Evolutionary conservation across 225 moss, liverwort and hornwort species (phyloP).

Genomic region (Asterella californica): DNA sequence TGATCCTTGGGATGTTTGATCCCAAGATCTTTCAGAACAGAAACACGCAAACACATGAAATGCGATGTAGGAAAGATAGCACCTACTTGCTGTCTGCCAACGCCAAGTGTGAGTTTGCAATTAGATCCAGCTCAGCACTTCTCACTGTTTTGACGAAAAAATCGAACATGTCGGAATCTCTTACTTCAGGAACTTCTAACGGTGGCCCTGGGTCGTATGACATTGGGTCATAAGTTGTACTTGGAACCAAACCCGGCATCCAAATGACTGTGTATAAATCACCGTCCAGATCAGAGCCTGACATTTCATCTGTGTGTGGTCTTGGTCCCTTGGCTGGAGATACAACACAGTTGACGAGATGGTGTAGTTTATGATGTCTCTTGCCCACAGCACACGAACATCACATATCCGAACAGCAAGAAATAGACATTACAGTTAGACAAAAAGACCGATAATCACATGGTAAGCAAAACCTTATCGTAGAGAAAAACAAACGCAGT

Average conservation of each 20-base stretch:
- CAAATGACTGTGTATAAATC: constrained; percentile 70
- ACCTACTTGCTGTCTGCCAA: constrained; percentile 61
- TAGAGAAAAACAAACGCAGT: neutral
- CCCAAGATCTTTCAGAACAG: too few relatives aligned
- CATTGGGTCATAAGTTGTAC: constrained; percentile 48
- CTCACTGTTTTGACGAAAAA: constrained; percentile 58
- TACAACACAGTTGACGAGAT: too few relatives aligned
- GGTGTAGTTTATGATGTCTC: too few relatives aligned
- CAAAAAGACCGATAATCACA: neutral
- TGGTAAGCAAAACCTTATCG: neutral
- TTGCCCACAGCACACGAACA: too few relatives aligned
- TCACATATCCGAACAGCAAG: too few relatives aligned
- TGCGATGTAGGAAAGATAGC: too few relatives aligned
- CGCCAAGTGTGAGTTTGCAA: constrained; percentile 66
- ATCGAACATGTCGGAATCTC: constrained; percentile 37
- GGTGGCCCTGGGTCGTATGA: constrained; percentile 42
- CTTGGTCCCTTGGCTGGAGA: constrained; percentile 62
- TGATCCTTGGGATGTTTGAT: too few relatives aligned
- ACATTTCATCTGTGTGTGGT: constrained; percentile 65
- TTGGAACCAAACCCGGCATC: constrained; percentile 62
- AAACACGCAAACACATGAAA: too few relatives aligned
- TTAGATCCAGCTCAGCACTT: constrained; percentile 55
- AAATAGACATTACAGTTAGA: constrained; percentile 51
- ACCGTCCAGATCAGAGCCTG: constrained; percentile 67
- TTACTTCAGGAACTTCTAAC: constrained; percentile 47